Percentiles rank a stretch among this genome's conserved stretches.
Conservation (phyloP, 176 grass and related monocot genomes). For the Melocanna baccifera region DNA sequence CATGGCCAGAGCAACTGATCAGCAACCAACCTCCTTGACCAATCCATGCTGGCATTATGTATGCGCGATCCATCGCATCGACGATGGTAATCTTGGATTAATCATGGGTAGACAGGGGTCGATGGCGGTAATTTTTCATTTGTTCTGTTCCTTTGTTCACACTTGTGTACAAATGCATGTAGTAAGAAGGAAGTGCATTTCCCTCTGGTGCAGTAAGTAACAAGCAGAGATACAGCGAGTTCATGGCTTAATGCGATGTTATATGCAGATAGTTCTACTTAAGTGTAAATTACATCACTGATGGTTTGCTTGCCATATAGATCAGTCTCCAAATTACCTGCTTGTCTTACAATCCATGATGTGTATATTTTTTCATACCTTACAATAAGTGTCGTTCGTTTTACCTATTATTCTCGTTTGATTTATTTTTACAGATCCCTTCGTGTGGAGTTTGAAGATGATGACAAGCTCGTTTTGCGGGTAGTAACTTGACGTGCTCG, state of each 20-base stretch:
- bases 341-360: neutral
- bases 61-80: neutral
- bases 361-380: too few relatives aligned
- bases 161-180: neutral
- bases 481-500: neutral
- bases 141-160: constrained; percentile 22
- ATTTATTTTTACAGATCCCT: neutral
- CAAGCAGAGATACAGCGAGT: too few relatives aligned
- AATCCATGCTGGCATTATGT: constrained; percentile 6
- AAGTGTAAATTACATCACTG: neutral
- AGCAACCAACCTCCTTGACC: neutral
- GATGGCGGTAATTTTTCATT: neutral
- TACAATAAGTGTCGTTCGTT: neutral
- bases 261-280: too few relatives aligned
- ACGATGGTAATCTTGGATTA: neutral
- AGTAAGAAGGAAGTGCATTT: neutral
- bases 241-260: too few relatives aligned
- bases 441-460: neutral
- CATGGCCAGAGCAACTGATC: constrained; percentile 33
- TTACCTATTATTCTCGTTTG: neutral
- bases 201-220: too few relatives aligned
- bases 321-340: neutral
- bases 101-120: neutral
- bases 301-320: neutral
- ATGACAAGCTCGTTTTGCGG: neutral